Percentiles rank a stretch among this genome's conserved stretches.
Evolutionary conservation across 768 basidiomycete species (phyloP).

Genomic region (Rhizopogon sp.): DNA sequence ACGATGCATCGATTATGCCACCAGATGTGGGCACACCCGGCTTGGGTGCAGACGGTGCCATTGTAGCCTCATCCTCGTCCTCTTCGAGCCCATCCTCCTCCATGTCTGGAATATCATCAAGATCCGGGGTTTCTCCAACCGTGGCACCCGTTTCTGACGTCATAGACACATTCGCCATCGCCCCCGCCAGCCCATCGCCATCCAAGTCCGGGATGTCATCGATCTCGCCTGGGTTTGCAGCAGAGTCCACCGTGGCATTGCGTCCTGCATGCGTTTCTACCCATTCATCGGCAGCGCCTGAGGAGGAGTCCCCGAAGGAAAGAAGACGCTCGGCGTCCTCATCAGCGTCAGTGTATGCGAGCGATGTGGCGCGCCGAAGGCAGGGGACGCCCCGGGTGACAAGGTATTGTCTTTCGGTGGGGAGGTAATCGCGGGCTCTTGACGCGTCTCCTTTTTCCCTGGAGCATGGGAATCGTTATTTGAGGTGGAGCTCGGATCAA

Average conservation of each 20-base stretch:
- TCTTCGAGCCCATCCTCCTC: conserved; percentile 90
- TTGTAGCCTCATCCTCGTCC: conserved; percentile 83
- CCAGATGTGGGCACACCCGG: conserved; percentile 22
- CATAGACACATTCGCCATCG: conserved; percentile 44
- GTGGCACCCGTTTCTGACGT: conserved; percentile 27
- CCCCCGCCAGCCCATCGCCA: conserved; percentile 40
- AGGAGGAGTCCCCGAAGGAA: conserved; percentile 64
- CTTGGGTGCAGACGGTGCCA: conserved; percentile 60
- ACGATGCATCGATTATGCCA: conserved; percentile 46
- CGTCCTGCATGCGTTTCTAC: conserved; percentile 95
- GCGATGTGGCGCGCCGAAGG: conserved; percentile 85
- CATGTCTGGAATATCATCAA: conserved; percentile 99
- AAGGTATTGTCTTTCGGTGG: conserved; percentile 93
- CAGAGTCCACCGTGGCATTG: conserved; percentile 44
- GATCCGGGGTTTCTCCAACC: conserved; percentile 69
- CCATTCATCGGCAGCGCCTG: conserved; percentile 79
- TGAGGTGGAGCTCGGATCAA: conserved; percentile 1
- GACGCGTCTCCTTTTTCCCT: conserved; percentile 93
- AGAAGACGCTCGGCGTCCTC: conserved; percentile 94
- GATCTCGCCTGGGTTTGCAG: conserved; percentile 59
- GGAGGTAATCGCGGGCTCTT: conserved; percentile 89
- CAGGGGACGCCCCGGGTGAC: conserved; percentile 96
- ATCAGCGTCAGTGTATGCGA: conserved; percentile 93
- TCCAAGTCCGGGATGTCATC: conserved; percentile 89
- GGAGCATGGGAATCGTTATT: conserved; percentile 1